phyloP scores from a whole-genome alignment of 2,329 filamentous ascomycete species.

The Pseudocercospora cruenta region DNA sequence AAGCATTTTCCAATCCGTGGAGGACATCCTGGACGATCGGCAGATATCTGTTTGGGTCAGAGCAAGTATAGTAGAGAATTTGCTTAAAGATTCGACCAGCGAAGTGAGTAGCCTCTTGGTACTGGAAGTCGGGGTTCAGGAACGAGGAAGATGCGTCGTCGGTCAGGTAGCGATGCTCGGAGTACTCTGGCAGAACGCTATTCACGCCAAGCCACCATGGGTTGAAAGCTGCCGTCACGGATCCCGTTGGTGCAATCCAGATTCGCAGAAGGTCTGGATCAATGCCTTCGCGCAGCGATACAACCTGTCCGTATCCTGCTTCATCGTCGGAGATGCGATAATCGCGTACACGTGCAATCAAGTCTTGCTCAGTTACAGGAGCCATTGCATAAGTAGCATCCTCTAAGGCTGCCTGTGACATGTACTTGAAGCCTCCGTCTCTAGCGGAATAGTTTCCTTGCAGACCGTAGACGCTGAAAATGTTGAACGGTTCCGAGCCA shows the following conservation, averaged over 20 bases:
- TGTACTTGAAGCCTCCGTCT: constrained; percentile 43
- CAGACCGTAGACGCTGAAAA: constrained; percentile 42
- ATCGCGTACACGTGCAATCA: constrained; percentile 47
- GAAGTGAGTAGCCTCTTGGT: constrained; percentile 27
- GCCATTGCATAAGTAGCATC: constrained; percentile 46
- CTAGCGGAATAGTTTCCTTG: constrained; percentile 38
- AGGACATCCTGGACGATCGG: constrained; percentile 25
- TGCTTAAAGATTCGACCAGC: constrained; percentile 29
- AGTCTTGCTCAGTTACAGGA: constrained; percentile 55
- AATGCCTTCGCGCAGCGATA: constrained; percentile 33
- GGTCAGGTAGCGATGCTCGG: constrained; percentile 42
- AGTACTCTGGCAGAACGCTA: constrained; percentile 38
- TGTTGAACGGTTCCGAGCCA: constrained; percentile 40
- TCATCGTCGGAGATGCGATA: constrained; percentile 43
- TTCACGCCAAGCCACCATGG: constrained; percentile 43
- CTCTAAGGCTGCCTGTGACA: constrained; percentile 43
- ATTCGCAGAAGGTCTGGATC: constrained; percentile 40
- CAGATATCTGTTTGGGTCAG: constrained; percentile 19
- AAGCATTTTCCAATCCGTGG: constrained; percentile 25
- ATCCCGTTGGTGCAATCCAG: constrained; percentile 41
- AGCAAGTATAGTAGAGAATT: constrained; percentile 29
- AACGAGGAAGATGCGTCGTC: constrained; percentile 40
- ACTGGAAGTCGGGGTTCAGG: constrained; percentile 41
- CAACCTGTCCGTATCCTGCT: constrained; percentile 43
- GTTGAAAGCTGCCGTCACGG: constrained; percentile 41